Evolutionary conservation across 345 rosid species (phyloP).

Genomic region (Aquilaria malaccensis): DNA sequence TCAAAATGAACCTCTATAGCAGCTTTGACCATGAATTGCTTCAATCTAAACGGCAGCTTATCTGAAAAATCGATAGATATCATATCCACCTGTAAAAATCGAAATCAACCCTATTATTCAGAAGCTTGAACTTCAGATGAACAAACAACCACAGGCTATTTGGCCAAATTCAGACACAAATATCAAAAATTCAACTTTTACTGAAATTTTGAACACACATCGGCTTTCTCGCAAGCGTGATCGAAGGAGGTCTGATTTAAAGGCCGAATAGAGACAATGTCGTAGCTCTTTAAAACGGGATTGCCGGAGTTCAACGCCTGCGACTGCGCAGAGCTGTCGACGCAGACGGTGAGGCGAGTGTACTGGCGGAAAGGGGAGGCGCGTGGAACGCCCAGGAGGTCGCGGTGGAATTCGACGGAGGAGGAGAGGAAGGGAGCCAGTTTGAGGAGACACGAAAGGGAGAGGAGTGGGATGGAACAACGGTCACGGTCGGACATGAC

Average conservation of each 20-base stretch:
- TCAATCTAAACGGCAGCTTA: constrained; percentile 61
- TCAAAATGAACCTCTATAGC: constrained; percentile 52
- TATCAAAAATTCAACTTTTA: not conserved
- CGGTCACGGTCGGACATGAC: constrained; percentile 55
- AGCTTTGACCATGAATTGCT: constrained; percentile 50
- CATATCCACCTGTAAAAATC: constrained; percentile 52
- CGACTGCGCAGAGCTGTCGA: constrained; percentile 47
- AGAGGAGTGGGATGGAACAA: constrained; percentile 51
- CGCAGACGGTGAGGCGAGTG: constrained; percentile 69
- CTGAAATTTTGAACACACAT: constrained; percentile 29
- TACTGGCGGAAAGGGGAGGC: constrained; percentile 78
- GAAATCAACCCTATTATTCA: not conserved
- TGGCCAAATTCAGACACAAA: not conserved
- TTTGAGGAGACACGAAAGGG: constrained; percentile 57
- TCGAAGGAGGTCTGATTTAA: constrained; percentile 63
- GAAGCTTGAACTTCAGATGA: too few species aligned
- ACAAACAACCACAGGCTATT: not conserved
- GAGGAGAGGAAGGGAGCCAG: constrained; percentile 49
- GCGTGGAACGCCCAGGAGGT: constrained; percentile 56
- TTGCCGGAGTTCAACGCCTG: constrained; percentile 64
- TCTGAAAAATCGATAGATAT: constrained; percentile 63
- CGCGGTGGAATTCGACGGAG: constrained; percentile 69
- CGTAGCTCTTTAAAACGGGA: constrained; percentile 64
- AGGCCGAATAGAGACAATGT: constrained; percentile 70
- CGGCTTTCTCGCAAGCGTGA: constrained; percentile 59